Conservation (phyloP, 2,329 filamentous ascomycete species). For the Diaporthe batatas region DNA sequence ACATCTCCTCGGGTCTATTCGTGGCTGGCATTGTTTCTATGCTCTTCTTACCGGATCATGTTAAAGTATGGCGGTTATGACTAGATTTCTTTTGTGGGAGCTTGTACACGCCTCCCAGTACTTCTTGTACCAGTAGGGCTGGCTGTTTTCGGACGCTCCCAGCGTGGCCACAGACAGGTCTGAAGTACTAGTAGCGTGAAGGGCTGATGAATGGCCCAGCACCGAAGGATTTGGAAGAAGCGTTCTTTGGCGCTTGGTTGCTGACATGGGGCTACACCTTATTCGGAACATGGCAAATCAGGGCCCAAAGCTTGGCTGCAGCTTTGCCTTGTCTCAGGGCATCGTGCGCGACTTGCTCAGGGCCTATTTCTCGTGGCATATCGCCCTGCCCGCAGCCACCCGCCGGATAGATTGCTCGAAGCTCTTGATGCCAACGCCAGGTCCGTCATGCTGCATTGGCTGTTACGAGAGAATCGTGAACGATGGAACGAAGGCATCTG, state of each 20-base stretch:
- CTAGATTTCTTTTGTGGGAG: not conserved
- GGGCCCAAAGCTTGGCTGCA: not conserved
- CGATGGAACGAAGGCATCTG: not conserved
- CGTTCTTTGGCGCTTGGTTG: constrained; percentile 19
- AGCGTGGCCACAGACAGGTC: not conserved
- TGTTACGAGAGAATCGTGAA: not conserved
- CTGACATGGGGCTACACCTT: constrained; percentile 26
- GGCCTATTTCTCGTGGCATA: not conserved
- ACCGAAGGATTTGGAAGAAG: constrained; percentile 25
- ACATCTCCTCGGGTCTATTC: not conserved
- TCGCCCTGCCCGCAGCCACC: no score
- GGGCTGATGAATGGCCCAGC: not conserved
- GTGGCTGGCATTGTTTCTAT: not conserved
- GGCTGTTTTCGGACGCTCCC: not conserved
- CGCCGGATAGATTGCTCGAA: not conserved
- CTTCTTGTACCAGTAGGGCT: no score
- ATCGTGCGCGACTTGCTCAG: not conserved
- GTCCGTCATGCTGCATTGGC: not conserved
- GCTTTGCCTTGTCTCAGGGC: constrained; percentile 13
- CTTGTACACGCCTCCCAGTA: no score
- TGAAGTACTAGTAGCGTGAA: not conserved
- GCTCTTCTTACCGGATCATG: not conserved
- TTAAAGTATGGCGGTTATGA: not conserved
- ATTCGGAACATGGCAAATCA: constrained; percentile 32
- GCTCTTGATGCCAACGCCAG: not conserved